Percentiles rank a stretch among this genome's conserved stretches.
phyloP scores from a whole-genome alignment of 495 filamentous ascomycete genomes.

The Aspergillus sclerotiicarbonarius region DNA sequence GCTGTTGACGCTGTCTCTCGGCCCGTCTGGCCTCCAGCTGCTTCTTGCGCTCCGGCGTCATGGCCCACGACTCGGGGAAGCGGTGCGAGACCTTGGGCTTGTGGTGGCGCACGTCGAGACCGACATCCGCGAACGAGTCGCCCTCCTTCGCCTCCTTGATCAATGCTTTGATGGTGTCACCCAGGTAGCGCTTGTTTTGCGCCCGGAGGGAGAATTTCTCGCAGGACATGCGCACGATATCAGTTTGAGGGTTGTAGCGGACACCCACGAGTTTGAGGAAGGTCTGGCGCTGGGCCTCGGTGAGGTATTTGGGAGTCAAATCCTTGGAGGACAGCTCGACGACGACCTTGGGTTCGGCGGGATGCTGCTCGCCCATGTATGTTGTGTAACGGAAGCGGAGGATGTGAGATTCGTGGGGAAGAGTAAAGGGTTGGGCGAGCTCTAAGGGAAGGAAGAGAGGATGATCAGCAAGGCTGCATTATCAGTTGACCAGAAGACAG shows the following conservation, averaged over 20 bases:
- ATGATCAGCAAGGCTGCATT: not conserved
- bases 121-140: constrained; percentile 85
- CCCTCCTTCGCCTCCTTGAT: constrained; percentile 75
- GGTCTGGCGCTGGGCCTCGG: constrained; percentile 66
- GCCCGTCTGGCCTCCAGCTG: constrained; percentile 60
- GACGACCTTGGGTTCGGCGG: constrained; percentile 88
- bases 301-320: constrained; percentile 57
- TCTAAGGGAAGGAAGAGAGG: constrained; percentile 36
- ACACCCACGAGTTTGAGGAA: constrained; percentile 81
- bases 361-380: constrained; percentile 92
- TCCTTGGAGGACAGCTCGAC: constrained; percentile 79
- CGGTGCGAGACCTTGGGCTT: constrained; percentile 60
- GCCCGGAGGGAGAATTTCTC: constrained; percentile 83
- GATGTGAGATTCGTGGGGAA: constrained; percentile 61
- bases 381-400: constrained; percentile 96
- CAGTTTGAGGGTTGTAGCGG: constrained; percentile 87
- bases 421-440: constrained; percentile 73
- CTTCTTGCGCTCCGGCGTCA: constrained; percentile 66
- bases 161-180: constrained; percentile 70
- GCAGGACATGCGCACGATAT: constrained; percentile 84
- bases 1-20: constrained; percentile 29
- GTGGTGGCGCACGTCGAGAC: constrained; percentile 87
- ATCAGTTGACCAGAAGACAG: not conserved
- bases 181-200: constrained; percentile 94
- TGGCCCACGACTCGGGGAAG: constrained; percentile 79